A percentile compares a stretch with the other conserved stretches of the same genome.
phyloP scores from a whole-genome alignment of 352 stramenopile species.

The Pythium insidiosum region DNA sequence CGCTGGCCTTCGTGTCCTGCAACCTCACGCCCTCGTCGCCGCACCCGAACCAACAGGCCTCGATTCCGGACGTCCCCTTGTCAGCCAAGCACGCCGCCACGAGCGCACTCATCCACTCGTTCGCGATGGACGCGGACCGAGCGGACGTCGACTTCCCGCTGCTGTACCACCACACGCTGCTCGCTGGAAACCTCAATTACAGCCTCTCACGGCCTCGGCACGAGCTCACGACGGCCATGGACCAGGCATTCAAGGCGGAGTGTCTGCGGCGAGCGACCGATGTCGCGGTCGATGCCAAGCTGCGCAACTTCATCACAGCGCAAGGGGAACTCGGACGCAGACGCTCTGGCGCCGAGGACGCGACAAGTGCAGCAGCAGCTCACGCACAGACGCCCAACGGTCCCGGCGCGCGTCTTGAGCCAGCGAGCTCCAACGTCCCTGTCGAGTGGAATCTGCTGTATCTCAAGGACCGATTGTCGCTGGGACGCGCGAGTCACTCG shows the following conservation, averaged over 20 bases:
- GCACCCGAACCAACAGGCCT: conserved; percentile 16
- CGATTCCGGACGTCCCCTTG: conserved; percentile 20
- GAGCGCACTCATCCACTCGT: conserved; percentile 66
- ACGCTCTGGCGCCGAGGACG: too few relatives aligned
- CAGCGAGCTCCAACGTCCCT: conserved; percentile 22
- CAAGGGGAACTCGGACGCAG: too few relatives aligned
- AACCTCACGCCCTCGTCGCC: conserved; percentile 37
- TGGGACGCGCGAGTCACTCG: conserved; percentile 24
- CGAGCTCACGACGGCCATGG: conserved; percentile 29
- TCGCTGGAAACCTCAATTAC: conserved; percentile 79
- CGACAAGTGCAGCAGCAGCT: too few relatives aligned
- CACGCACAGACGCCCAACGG: neutral
- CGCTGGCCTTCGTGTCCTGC: conserved; percentile 78
- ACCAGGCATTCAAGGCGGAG: conserved; percentile 74
- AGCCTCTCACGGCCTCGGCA: conserved; percentile 42
- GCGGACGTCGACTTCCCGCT: conserved; percentile 75
- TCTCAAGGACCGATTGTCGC: conserved; percentile 31
- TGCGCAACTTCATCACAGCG: conserved; percentile 45
- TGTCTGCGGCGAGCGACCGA: conserved; percentile 49
- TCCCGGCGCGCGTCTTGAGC: neutral
- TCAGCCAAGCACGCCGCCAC: conserved; percentile 45
- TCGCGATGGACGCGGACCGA: conserved; percentile 70
- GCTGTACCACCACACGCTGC: conserved; percentile 78
- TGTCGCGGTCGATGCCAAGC: conserved; percentile 46
- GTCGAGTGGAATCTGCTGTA: conserved; percentile 44